Percentiles rank a stretch among this genome's conserved stretches.
phyloP scores from a whole-genome alignment of 2,329 filamentous ascomycete species.

The Chaetoscypha palmicola region DNA sequence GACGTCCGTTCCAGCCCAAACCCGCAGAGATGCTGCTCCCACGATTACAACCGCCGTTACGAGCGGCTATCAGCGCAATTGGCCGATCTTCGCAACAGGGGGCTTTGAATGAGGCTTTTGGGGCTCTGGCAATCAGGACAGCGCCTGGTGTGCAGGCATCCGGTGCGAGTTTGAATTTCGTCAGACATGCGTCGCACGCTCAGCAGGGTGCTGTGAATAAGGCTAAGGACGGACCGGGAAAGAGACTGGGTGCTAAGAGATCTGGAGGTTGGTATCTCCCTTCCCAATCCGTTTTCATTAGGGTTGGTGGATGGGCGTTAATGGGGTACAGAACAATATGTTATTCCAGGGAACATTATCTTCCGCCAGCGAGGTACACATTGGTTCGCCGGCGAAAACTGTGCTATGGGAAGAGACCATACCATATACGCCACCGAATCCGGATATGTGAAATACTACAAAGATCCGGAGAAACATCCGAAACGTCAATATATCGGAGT shows the following conservation, averaged over 20 bases:
- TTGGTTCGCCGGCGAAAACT: constrained; percentile 95
- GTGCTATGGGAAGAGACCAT: constrained; percentile 90
- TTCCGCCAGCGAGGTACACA: constrained; percentile 92
- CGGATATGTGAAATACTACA: constrained; percentile 96
- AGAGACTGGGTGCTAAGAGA: constrained; percentile 92
- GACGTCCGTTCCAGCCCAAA: constrained; percentile 14
- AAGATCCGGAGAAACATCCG: constrained; percentile 74
- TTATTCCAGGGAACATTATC: constrained; percentile 94
- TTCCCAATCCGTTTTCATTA: neutral
- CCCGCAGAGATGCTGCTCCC: constrained; percentile 35
- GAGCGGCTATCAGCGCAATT: constrained; percentile 33
- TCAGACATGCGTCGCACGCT: constrained; percentile 38
- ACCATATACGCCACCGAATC: constrained; percentile 81
- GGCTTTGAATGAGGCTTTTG: constrained; percentile 28
- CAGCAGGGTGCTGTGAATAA: constrained; percentile 64
- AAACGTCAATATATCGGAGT: constrained; percentile 93
- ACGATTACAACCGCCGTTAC: constrained; percentile 39
- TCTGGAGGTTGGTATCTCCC: constrained; percentile 55
- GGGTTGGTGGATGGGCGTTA: neutral
- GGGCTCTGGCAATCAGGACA: constrained; percentile 15
- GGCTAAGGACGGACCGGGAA: constrained; percentile 64
- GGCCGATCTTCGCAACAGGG: constrained; percentile 17
- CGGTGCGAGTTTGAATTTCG: constrained; percentile 15
- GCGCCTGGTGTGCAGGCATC: no score
- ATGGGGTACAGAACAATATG: constrained; percentile 66